A percentile compares a stretch with the other conserved stretches of the same genome.
These are phyloP conservation scores for Oryza brachyantha DNA, from an alignment of 176 grass and related monocot species.

Conservation along the genomic window DNA sequence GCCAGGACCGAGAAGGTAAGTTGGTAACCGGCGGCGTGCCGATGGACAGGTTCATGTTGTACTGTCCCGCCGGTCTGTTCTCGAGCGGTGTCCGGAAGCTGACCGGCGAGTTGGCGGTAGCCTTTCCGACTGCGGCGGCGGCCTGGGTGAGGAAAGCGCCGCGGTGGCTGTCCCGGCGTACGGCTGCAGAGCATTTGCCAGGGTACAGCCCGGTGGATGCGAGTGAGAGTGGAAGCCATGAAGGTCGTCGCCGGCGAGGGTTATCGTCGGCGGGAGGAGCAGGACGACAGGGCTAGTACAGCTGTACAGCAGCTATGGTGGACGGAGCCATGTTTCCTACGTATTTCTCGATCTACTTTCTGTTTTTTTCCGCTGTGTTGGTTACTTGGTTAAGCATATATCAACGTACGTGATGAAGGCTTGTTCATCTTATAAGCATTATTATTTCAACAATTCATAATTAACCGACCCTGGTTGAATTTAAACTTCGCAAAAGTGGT, in stretches of 20 bases:
- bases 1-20: constrained; percentile 26
- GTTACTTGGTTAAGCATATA: too few species aligned
- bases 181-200: background rate
- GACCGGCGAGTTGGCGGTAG: background rate
- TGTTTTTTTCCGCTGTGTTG: too few species aligned
- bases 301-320: background rate
- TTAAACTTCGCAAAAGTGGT: too few species aligned
- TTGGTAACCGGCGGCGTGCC: constrained; percentile 47
- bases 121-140: background rate
- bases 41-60: constrained; percentile 47
- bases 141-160: background rate
- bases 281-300: background rate
- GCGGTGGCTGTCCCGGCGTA: constrained; percentile 21
- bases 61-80: constrained; percentile 27
- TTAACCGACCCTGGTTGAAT: too few species aligned
- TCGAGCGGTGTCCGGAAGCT: background rate
- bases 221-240: constrained; percentile 25
- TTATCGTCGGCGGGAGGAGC: constrained; percentile 10
- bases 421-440: too few species aligned
- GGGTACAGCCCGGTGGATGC: background rate
- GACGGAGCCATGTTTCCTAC: background rate
- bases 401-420: too few species aligned
- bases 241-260: background rate
- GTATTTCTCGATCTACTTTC: too few species aligned
- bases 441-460: too few species aligned